These are phyloP conservation scores for Phytophthora cajani DNA, from an alignment of 352 stramenopile genomes.

Conservation along the genomic window DNA sequence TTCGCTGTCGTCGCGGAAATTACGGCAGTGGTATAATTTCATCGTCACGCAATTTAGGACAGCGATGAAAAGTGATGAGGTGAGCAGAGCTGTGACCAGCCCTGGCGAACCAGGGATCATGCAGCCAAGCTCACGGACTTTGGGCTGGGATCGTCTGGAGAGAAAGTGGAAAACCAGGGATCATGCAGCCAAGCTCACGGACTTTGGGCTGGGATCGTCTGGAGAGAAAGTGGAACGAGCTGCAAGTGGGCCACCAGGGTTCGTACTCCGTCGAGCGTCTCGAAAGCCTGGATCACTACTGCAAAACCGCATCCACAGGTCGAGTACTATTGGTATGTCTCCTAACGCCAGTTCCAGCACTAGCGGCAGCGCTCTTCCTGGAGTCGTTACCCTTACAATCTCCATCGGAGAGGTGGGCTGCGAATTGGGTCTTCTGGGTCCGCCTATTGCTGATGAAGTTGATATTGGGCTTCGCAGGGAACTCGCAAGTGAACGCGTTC, in stretches of 20 bases:
- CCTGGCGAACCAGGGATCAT: neutral
- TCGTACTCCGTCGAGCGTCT: slow-evolving; percentile 5
- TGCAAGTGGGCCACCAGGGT: slow-evolving; percentile 5
- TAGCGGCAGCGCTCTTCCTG: neutral
- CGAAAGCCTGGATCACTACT: neutral
- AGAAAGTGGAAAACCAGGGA: slow-evolving; percentile 8
- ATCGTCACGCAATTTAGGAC: neutral
- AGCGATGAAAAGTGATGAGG: neutral
- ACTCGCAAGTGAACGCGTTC: slow-evolving; percentile 3
- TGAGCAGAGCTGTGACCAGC: neutral
- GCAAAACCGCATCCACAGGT: neutral
- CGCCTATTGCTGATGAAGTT: slow-evolving; percentile 1
- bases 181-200: neutral
- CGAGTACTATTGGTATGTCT: neutral
- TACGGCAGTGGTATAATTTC: neutral
- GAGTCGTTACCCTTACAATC: neutral
- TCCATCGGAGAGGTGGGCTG: neutral
- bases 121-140: neutral
- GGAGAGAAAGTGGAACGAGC: neutral
- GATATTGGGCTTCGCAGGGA: neutral
- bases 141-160: neutral
- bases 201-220: neutral
- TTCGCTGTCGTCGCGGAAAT: neutral
- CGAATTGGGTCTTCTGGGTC: neutral
- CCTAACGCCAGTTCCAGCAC: neutral